A percentile compares a stretch with the other conserved stretches of the same genome.
These are phyloP conservation scores for Glycyrrhiza uralensis DNA, from an alignment of 306 rosid genomes.

Conservation along the genomic window DNA sequence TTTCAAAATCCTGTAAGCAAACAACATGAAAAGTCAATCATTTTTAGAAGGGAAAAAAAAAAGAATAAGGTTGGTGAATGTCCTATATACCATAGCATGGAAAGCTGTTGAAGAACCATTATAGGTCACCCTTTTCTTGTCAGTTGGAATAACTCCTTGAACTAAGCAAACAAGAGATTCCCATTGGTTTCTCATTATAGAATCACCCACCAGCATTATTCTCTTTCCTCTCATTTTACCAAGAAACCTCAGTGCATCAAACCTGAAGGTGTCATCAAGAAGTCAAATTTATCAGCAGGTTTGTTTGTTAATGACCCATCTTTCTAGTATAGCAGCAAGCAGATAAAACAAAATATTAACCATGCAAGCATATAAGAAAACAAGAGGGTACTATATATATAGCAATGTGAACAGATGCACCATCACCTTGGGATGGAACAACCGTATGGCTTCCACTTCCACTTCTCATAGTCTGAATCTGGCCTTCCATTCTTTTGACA, in stretches of 20 bases:
- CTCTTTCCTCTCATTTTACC: conserved; percentile 83
- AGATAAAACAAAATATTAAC: neutral
- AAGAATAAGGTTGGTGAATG: neutral
- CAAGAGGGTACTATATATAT: too few species aligned
- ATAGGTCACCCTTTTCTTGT: conserved; percentile 62
- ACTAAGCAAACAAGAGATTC: conserved; percentile 92
- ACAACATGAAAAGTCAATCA: conserved; percentile 7
- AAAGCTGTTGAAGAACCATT: conserved; percentile 87
- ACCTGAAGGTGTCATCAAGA: conserved; percentile 44
- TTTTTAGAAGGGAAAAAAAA: conserved; percentile 10
- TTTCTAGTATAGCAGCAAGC: neutral
- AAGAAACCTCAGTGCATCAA: conserved; percentile 86
- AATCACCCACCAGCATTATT: conserved; percentile 94
- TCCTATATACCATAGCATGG: conserved; percentile 87
- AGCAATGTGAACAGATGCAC: neutral
- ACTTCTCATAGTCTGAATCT: conserved; percentile 89
- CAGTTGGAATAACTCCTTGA: conserved; percentile 85
- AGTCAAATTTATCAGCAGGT: conserved; percentile 14
- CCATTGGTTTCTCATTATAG: conserved; percentile 98
- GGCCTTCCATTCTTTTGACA: conserved; percentile 94
- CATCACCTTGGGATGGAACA: conserved; percentile 81
- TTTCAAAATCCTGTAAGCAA: conserved; percentile 68
- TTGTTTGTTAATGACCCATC: neutral
- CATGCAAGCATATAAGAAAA: conserved; percentile 18
- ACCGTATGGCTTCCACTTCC: conserved; percentile 84